Conservation (phyloP, 176 grass and related monocot species). For the Areca catechu region DNA sequence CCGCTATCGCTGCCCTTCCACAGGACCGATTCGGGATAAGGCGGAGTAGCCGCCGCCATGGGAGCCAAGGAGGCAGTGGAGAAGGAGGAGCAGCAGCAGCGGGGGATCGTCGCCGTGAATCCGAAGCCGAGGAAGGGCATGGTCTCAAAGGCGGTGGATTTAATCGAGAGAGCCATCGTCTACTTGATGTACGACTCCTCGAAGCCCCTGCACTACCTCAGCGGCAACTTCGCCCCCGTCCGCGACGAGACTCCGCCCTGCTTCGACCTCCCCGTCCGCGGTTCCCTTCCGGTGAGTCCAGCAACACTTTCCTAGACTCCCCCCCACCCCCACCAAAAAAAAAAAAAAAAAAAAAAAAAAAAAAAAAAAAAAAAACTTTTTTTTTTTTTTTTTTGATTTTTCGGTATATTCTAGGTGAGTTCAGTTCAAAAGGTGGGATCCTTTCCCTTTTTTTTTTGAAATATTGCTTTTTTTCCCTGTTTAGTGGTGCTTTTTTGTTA, state of each 20-base stretch:
- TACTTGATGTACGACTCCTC: constrained; percentile 44
- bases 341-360: too few species aligned
- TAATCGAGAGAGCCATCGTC: constrained; percentile 52
- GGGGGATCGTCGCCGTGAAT: constrained; percentile 28
- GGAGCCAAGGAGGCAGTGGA: constrained; percentile 10
- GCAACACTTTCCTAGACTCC: background rate
- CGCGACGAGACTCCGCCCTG: constrained; percentile 66
- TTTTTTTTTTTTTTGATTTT: background rate
- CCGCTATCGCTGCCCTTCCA: too few species aligned
- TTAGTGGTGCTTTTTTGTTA: too few species aligned
- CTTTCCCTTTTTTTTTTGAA: too few species aligned
- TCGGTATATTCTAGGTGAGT: too few species aligned
- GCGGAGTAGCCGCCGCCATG: constrained; percentile 24
- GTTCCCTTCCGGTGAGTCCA: constrained; percentile 47
- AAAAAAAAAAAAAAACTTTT: too few species aligned
- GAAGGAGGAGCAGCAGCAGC: background rate
- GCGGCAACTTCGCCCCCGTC: constrained; percentile 78
- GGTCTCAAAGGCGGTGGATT: constrained; percentile 47
- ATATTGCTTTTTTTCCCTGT: too few species aligned
- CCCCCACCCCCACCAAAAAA: too few species aligned
- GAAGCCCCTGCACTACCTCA: constrained; percentile 65
- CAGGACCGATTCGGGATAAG: too few species aligned
- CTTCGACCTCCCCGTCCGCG: constrained; percentile 48
- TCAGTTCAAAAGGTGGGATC: too few species aligned
- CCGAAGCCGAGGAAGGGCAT: constrained; percentile 60